Base-by-base conservation (phyloP, 2,329 filamentous ascomycete genomes). In the Polychaeton citri region DNA sequence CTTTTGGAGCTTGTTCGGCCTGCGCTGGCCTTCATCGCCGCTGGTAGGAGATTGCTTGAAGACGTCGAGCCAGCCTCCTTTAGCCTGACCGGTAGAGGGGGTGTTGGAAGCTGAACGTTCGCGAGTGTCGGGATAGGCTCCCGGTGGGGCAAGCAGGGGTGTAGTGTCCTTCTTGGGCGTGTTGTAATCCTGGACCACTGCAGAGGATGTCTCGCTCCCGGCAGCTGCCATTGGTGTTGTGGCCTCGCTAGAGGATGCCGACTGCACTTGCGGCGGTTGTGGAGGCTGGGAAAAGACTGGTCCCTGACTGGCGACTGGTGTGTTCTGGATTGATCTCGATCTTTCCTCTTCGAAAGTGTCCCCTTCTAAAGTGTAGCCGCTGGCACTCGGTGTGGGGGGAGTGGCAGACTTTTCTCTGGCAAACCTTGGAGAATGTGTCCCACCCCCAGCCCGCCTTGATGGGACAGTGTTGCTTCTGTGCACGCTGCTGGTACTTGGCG, bases 1-100 rank as follows among this genome's bases (percentile, higher is more conserved):
- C 66, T 96, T 96, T 58, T 80, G 81, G 35, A 98, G 65, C 59
- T 95, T 94, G 52, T 94, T 95, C 0, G 86, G 84, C 53, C 79
- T 80, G 32, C 82, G 74, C 13, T 32, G 13, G 5, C 52, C 53
- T 9, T 64, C 58, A 6, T 52, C 53, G n/a, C 64, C 59, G 18
- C 63, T 68, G 10, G 70, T 69, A 1, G 79, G 75, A 2, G 81
- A 79, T 44, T 79, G 72, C 49, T 81, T 72, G 51, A 92, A 81
- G 24, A 92, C 63, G 49, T 65, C 74, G 35, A 80, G 69, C 37
- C 92, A 54, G 28, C 44, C 49, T 9, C 53, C 24, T 7, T 12
- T 49, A 16, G 50, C 40, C 10, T 52, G 47, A 10, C 49, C 38
- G 8, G 43, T 39, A 9, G 53, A 50, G 7, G 51, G 44, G 8